Evolutionary conservation across 179 eudicot species (phyloP), one percentile per base, ranked within the genome.

Genomic region (Spergularia azorica): DNA sequence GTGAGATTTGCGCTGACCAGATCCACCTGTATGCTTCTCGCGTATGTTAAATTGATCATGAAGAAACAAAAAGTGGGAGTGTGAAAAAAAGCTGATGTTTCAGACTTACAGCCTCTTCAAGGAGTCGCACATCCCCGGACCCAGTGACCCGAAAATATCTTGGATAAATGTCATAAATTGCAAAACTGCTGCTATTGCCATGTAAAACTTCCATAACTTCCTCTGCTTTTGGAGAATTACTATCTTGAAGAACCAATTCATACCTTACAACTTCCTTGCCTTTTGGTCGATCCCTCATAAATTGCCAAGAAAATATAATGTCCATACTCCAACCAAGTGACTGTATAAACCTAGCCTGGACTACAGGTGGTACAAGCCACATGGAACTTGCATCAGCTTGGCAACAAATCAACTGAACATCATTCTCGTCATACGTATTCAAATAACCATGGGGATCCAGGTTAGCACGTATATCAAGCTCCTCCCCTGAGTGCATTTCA

Each of bases 101-200:
- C 46, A 17, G 73, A 36, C 84, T 74, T 82, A 92, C 98, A 94
- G 83, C 90, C 46, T 85, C 85, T 55, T 94, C 98, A 70, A 94
- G 83, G 15, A 92, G 89, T 62, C 98, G 87, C 71, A 89, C 97
- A 60, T 94, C 98, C 74, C 96, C 98, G 39, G 98, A 92, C 70
- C 98, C 97, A 67, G 98, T 94, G 59, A 94, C 97, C 62, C 98
- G 87, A 73, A 94, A 88, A 77, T 84, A 86, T 80, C 96, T 90
- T 43, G 97, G 86, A 75, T 87, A 92, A 76, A 89, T 82, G 74
- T 89, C 86, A 59, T 81, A 58, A 38, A 91, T 83, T 83, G 90
- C 85, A 74, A 94, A 92, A 87, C 90, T 89, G 67, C 84, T 78
- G 59, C 75, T 71, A 74, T 91, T 78, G 64, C 98, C 97, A 70